Percentiles rank a stretch among this genome's conserved stretches.
phyloP scores from a whole-genome alignment of 2,329 filamentous ascomycete genomes.

The Neofusicoccum umdonicola region DNA sequence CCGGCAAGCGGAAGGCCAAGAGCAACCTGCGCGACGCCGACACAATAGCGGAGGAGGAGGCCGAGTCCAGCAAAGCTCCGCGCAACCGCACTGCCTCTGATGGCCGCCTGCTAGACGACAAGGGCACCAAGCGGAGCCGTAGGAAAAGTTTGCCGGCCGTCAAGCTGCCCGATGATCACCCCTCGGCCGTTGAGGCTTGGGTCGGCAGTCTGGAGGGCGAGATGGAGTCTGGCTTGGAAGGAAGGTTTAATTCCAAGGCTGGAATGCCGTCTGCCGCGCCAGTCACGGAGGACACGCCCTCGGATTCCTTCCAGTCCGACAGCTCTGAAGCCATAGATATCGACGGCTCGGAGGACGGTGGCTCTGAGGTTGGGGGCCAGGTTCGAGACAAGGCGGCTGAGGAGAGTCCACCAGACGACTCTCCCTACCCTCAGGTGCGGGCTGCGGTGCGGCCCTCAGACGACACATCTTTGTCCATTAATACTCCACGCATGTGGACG shows the following conservation, averaged over 20 bases:
- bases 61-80: constrained; percentile 4
- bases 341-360: constrained; percentile 35
- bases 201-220: constrained; percentile 9
- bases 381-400: constrained; percentile 32
- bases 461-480: constrained; percentile 75
- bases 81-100: constrained; percentile 7
- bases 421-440: constrained; percentile 74
- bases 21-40: constrained; percentile 19
- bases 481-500: constrained; percentile 84
- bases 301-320: constrained; percentile 4
- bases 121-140: constrained; percentile 11
- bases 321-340: constrained; percentile 25
- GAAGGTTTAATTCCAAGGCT: background rate
- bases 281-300: background rate
- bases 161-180: constrained; percentile 6
- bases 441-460: constrained; percentile 76
- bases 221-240: background rate
- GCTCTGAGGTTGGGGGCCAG: constrained; percentile 6
- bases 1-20: constrained; percentile 23
- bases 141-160: constrained; percentile 7
- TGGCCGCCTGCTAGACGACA: background rate
- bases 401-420: constrained; percentile 63
- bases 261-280: background rate
- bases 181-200: constrained; percentile 11
- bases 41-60: background rate